phyloP scores from a whole-genome alignment of 176 grass and related monocot species.

The Oryza coarctata region DNA sequence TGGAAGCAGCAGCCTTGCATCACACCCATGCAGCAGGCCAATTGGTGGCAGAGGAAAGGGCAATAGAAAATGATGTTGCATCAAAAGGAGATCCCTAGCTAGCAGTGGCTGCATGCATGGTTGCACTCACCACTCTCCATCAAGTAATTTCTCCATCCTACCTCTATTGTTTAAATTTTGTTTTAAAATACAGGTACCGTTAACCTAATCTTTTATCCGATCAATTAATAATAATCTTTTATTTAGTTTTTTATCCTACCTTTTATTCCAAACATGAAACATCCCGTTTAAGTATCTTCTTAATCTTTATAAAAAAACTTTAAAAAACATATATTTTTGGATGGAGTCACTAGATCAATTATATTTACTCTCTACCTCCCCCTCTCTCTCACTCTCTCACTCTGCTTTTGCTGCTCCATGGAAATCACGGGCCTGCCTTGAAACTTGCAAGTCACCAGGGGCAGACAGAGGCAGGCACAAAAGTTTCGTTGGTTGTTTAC shows the following conservation, averaged over 20 bases:
- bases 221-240: too few species aligned
- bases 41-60: slow-evolving; percentile 32
- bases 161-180: too few species aligned
- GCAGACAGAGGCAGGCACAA: slow-evolving; percentile 24
- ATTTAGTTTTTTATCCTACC: too few species aligned
- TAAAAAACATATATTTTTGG: too few species aligned
- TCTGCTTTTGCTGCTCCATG: slow-evolving; percentile 22
- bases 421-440: slow-evolving; percentile 66
- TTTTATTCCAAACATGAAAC: too few species aligned
- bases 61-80: slow-evolving; percentile 57
- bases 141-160: background rate
- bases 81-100: slow-evolving; percentile 45
- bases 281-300: too few species aligned
- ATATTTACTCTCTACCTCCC: background rate
- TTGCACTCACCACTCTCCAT: background rate
- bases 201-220: too few species aligned
- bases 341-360: background rate
- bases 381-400: background rate
- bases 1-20: slow-evolving; percentile 60
- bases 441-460: slow-evolving; percentile 31
- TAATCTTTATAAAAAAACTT: too few species aligned
- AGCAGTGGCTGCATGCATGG: slow-evolving; percentile 4
- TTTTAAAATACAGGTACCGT: too few species aligned
- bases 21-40: slow-evolving; percentile 29
- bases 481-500: slow-evolving; percentile 48